A percentile compares a stretch with the other conserved stretches of the same genome.
Conservation (phyloP, 495 filamentous ascomycete genomes). For the Pyrenula massariospora region DNA sequence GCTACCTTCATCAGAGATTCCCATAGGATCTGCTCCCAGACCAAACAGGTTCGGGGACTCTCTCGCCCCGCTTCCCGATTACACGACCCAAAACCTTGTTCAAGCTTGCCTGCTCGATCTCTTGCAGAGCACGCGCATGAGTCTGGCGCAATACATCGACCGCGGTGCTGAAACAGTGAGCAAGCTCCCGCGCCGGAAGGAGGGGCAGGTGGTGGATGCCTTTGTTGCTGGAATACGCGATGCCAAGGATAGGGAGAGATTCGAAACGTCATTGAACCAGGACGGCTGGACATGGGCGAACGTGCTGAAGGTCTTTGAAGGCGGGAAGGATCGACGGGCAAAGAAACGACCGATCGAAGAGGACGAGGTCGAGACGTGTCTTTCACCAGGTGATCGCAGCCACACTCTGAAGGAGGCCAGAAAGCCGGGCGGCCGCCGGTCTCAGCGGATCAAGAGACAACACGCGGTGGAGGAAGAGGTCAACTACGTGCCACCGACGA, state of each 20-base stretch:
- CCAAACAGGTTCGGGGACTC: neutral
- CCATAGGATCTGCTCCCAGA: neutral
- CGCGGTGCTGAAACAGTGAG: slow-evolving; percentile 4
- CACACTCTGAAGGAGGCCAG: too few relatives aligned
- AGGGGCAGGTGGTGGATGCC: slow-evolving; percentile 11
- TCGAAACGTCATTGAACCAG: slow-evolving; percentile 11
- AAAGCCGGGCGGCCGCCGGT: neutral
- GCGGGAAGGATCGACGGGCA: slow-evolving; percentile 3
- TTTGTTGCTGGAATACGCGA: slow-evolving; percentile 18
- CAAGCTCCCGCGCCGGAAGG: slow-evolving; percentile 3
- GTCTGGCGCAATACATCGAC: slow-evolving; percentile 13
- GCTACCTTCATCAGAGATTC: neutral
- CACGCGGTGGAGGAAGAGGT: neutral
- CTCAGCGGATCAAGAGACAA: neutral
- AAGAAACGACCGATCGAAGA: slow-evolving; percentile 1
- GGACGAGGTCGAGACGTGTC: slow-evolving; percentile 2
- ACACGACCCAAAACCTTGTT: neutral
- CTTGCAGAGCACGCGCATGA: neutral
- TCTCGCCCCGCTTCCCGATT: neutral
- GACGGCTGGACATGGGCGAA: slow-evolving; percentile 15
- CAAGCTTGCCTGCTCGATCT: neutral
- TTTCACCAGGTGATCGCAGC: neutral
- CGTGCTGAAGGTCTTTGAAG: neutral
- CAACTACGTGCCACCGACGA: neutral
- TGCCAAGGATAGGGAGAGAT: neutral